Evolutionary conservation across 345 rosid genomes (phyloP).

Genomic region (Rhodamnia argentea): DNA sequence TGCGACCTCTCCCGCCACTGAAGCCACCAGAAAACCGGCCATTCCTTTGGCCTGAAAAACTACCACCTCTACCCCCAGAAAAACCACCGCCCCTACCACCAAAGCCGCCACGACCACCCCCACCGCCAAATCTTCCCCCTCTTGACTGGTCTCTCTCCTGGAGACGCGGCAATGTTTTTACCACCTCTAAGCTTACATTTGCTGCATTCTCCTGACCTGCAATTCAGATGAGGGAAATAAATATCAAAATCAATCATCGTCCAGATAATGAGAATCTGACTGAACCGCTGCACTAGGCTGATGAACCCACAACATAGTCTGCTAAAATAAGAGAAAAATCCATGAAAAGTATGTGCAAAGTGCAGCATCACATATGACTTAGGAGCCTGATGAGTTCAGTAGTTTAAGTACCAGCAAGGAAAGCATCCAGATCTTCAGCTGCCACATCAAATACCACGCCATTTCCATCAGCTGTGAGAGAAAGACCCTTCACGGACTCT

Average conservation of each 20-base stretch:
- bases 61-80: slow-evolving; percentile 13
- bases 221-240: background rate
- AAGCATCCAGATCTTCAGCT: slow-evolving; percentile 47
- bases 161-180: slow-evolving; percentile 60
- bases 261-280: background rate
- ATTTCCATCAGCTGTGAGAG: slow-evolving; percentile 65
- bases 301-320: background rate
- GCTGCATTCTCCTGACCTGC: slow-evolving; percentile 62
- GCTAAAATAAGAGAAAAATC: background rate
- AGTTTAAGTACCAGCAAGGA: slow-evolving; percentile 37
- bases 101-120: slow-evolving; percentile 24
- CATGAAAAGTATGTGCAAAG: background rate
- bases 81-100: slow-evolving; percentile 10
- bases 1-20: slow-evolving; percentile 25
- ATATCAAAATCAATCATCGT: background rate
- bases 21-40: slow-evolving; percentile 21
- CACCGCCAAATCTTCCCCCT: slow-evolving; percentile 51
- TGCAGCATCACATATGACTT: background rate
- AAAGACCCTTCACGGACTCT: slow-evolving; percentile 58
- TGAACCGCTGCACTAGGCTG: background rate
- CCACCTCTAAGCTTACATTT: slow-evolving; percentile 49
- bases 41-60: slow-evolving; percentile 25
- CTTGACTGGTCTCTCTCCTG: slow-evolving; percentile 59
- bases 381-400: background rate
- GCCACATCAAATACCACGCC: slow-evolving; percentile 88